Percentiles rank a stretch among this genome's conserved stretches.
These are phyloP conservation scores for Aspergillus texensis DNA, from an alignment of 2,329 filamentous ascomycete species.

Conservation along the genomic window DNA sequence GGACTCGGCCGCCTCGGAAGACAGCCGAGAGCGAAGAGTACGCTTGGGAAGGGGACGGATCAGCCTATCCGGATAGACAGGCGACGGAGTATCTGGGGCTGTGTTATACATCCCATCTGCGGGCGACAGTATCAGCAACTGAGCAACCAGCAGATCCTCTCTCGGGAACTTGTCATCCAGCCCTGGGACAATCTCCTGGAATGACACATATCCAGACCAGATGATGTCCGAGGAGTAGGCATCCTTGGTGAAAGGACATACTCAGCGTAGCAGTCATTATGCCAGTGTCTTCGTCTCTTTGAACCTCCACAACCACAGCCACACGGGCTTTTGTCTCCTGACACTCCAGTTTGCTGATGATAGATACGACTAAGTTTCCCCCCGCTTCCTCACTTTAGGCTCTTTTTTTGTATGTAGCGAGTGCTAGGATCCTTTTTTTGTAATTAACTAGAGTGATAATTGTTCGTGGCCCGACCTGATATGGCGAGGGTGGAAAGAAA, in stretches of 20 bases:
- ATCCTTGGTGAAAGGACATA: conserved; percentile 36
- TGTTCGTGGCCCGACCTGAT: conserved; percentile 6
- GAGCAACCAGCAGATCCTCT: conserved; percentile 31
- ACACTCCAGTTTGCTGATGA: conserved; percentile 5
- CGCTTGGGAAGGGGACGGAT: conserved; percentile 92
- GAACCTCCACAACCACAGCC: conserved; percentile 33
- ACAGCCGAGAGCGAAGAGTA: conserved; percentile 82
- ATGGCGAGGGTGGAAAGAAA: conserved; percentile 6
- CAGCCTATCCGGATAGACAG: conserved; percentile 82
- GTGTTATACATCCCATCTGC: conserved; percentile 54
- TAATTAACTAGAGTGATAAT: conserved; percentile 5
- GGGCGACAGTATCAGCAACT: conserved; percentile 42
- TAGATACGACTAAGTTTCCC: background rate
- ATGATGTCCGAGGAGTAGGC: conserved; percentile 20
- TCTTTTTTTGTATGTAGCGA: conserved; percentile 6
- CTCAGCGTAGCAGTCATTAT: conserved; percentile 49
- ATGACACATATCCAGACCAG: conserved; percentile 18
- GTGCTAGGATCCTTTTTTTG: background rate
- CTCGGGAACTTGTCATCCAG: conserved; percentile 15
- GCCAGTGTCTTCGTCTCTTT: conserved; percentile 31
- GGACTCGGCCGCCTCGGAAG: conserved; percentile 78
- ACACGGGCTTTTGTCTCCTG: conserved; percentile 19
- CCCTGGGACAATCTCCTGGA: conserved; percentile 13
- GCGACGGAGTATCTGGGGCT: conserved; percentile 71
- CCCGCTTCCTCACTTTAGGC: conserved; percentile 16